These are phyloP conservation scores for Trebouxiophyceae sp. DNA, from an alignment of 163 green algal genomes.

Conservation along the genomic window DNA sequence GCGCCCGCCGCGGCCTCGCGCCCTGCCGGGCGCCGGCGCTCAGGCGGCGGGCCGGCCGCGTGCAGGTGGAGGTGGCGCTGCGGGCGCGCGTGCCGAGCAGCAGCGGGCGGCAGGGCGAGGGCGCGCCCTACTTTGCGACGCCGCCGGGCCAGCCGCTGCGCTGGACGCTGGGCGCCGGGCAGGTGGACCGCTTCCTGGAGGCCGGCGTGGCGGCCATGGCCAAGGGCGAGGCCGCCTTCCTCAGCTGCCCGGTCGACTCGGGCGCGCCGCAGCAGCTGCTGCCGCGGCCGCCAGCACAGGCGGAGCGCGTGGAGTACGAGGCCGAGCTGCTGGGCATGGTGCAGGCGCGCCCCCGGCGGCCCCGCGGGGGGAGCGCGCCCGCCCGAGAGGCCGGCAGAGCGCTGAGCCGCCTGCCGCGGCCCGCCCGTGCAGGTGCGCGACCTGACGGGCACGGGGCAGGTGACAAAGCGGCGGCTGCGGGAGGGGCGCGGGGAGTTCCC, in stretches of 20 bases:
- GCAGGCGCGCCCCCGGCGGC: constrained; percentile 14
- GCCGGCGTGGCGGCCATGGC: constrained; percentile 44
- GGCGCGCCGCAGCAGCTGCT: constrained; percentile 12
- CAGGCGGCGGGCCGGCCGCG: background rate
- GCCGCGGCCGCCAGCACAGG: constrained; percentile 18
- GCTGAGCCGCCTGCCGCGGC: constrained; percentile 26
- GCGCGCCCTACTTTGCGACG: constrained; percentile 21
- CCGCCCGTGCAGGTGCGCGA: constrained; percentile 67
- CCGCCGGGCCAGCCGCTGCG: constrained; percentile 22
- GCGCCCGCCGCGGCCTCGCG: too few relatives aligned
- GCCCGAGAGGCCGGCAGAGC: too few relatives aligned
- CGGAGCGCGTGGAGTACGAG: constrained; percentile 24
- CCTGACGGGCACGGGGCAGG: constrained; percentile 62
- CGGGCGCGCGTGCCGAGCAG: constrained; percentile 25
- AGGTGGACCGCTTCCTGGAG: constrained; percentile 35
- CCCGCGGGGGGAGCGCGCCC: too few relatives aligned
- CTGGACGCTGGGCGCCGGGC: constrained; percentile 19
- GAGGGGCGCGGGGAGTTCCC: constrained; percentile 80
- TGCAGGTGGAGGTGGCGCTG: constrained; percentile 35
- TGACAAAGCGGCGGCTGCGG: constrained; percentile 63
- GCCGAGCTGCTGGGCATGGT: constrained; percentile 28
- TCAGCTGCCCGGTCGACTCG: constrained; percentile 30
- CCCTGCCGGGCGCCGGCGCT: background rate
- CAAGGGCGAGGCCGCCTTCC: constrained; percentile 44
- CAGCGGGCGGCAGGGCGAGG: constrained; percentile 27